Evolutionary conservation across 2,329 filamentous ascomycete genomes (phyloP).

Genomic region (Geosmithia flava): DNA sequence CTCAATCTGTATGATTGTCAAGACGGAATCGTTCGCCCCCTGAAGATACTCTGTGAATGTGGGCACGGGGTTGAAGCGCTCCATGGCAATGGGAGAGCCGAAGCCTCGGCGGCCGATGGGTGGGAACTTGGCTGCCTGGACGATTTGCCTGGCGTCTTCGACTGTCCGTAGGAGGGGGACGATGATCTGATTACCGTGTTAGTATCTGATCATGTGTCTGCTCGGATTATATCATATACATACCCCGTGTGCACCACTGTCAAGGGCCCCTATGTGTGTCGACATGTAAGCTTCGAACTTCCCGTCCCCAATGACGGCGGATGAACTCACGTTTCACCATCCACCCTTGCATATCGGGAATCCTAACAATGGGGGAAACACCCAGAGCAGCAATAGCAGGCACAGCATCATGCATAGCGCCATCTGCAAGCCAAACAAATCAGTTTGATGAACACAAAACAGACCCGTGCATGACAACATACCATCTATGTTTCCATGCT

Average conservation of each 20-base stretch:
- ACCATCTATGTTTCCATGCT: slow-evolving; percentile 40
- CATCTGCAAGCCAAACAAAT: slow-evolving; percentile 25
- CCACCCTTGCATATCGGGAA: slow-evolving; percentile 37
- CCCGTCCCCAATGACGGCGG: background rate
- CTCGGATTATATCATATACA: slow-evolving; percentile 13
- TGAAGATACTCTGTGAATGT: slow-evolving; percentile 35
- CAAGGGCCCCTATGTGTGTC: slow-evolving; percentile 26
- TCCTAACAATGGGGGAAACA: slow-evolving; percentile 29
- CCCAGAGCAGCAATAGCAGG: slow-evolving; percentile 36
- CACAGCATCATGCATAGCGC: slow-evolving; percentile 40
- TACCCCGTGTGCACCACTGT: slow-evolving; percentile 35
- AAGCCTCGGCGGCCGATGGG: slow-evolving; percentile 34
- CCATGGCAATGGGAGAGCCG: slow-evolving; percentile 32
- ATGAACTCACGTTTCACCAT: slow-evolving; percentile 28
- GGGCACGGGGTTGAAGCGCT: slow-evolving; percentile 28
- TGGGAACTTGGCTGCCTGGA: slow-evolving; percentile 36
- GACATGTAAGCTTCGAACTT: background rate
- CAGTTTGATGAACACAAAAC: no score
- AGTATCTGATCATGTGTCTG: slow-evolving; percentile 4
- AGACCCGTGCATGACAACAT: slow-evolving; percentile 4
- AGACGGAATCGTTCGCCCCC: slow-evolving; percentile 35
- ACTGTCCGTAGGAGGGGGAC: slow-evolving; percentile 30
- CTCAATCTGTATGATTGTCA: slow-evolving; percentile 59
- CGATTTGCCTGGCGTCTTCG: slow-evolving; percentile 30
- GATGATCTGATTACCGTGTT: slow-evolving; percentile 20